Evolutionary conservation across 179 eudicot species (phyloP).

Genomic region (Sideroxylon spinosum): DNA sequence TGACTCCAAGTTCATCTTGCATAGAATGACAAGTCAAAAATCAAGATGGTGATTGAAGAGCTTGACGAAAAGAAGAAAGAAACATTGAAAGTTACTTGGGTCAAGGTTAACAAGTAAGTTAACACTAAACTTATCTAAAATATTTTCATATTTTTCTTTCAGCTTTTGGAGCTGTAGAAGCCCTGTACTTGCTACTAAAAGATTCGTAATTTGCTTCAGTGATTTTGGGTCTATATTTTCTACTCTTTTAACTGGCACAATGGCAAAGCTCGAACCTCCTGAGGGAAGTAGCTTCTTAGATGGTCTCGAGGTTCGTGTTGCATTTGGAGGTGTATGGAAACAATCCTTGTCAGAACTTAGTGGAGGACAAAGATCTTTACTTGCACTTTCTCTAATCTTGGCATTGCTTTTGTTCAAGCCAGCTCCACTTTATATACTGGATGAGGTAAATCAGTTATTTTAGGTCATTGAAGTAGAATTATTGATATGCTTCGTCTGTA

Average conservation of each 20-base stretch:
- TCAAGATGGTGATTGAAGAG: constrained; percentile 90
- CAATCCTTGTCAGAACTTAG: constrained; percentile 96
- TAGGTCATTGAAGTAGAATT: background rate
- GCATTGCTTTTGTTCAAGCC: constrained; percentile 95
- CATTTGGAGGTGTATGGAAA: constrained; percentile 98
- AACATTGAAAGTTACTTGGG: constrained; percentile 92
- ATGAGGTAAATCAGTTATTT: constrained; percentile 58
- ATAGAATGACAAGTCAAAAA: constrained; percentile 94
- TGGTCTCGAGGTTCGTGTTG: constrained; percentile 98
- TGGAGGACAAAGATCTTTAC: constrained; percentile 95
- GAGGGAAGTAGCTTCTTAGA: constrained; percentile 93
- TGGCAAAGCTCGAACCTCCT: constrained; percentile 93
- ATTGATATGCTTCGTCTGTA: background rate
- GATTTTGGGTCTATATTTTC: constrained; percentile 98
- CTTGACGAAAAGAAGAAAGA: constrained; percentile 99
- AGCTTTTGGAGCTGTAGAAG: background rate
- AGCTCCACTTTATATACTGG: constrained; percentile 95
- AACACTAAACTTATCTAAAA: background rate
- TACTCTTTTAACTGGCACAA: constrained; percentile 91
- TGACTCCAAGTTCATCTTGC: constrained; percentile 14
- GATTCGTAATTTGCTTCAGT: constrained; percentile 33
- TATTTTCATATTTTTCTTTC: constrained; percentile 7
- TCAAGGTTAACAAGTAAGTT: constrained; percentile 79
- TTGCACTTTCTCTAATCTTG: constrained; percentile 87
- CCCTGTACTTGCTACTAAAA: background rate